phyloP scores from a whole-genome alignment of 2,329 filamentous ascomycete species.

The Pseudogymnoascus sp. region DNA sequence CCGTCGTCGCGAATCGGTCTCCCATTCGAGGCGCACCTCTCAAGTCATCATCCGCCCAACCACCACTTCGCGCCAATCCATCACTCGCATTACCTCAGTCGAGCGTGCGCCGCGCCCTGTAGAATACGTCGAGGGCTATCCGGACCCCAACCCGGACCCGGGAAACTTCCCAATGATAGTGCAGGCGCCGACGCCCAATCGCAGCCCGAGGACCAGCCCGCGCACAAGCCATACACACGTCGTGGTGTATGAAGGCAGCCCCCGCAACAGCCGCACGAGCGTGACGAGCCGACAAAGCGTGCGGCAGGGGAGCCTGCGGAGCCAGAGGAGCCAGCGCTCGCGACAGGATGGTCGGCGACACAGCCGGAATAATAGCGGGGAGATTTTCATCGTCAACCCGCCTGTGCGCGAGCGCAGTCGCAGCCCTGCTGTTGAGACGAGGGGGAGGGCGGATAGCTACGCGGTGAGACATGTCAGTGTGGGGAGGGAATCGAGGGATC shows the following conservation, averaged over 20 bases:
- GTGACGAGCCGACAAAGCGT: neutral
- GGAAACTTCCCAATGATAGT: slow-evolving; percentile 4
- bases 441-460: neutral
- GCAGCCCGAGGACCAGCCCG: neutral
- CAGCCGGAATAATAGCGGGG: neutral
- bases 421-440: neutral
- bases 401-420: neutral
- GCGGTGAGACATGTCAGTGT: slow-evolving; percentile 4
- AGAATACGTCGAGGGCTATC: neutral
- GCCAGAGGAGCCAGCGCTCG: slow-evolving; percentile 2
- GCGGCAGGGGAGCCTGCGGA: neutral
- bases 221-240: slow-evolving; percentile 4
- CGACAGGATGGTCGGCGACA: neutral
- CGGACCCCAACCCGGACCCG: neutral
- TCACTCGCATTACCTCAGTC: neutral
- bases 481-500: neutral
- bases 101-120: neutral
- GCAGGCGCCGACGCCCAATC: slow-evolving; percentile 5
- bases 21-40: neutral
- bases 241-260: neutral
- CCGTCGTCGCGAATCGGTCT: slow-evolving; percentile 2
- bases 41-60: neutral
- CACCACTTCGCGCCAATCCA: neutral
- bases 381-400: neutral
- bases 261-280: slow-evolving; percentile 4